phyloP scores from a whole-genome alignment of 257 asterid species.

The Thymus mandschuricus region DNA sequence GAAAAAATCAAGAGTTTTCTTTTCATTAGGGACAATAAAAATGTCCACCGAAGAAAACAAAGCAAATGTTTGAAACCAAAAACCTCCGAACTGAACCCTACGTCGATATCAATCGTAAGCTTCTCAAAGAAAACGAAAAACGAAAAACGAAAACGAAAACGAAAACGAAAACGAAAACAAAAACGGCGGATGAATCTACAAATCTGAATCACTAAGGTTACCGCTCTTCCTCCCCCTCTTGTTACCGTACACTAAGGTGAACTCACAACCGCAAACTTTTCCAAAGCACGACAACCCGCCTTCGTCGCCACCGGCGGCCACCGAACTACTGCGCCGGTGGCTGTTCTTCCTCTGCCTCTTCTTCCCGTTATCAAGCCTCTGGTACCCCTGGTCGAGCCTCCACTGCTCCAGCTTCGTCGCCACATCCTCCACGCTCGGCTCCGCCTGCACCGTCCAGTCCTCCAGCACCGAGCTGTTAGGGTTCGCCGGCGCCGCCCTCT shows the following conservation, averaged over 20 bases:
- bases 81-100: background rate
- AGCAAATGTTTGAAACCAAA: background rate
- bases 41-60: background rate
- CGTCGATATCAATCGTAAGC: background rate
- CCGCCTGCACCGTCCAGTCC: constrained; percentile 49
- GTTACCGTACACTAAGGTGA: constrained; percentile 45
- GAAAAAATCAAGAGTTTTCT: background rate
- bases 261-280: constrained; percentile 51
- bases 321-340: constrained; percentile 23
- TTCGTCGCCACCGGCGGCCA: background rate
- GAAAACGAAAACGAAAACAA: background rate
- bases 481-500: constrained; percentile 37
- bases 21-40: background rate
- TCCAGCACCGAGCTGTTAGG: constrained; percentile 49
- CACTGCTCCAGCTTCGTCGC: constrained; percentile 42
- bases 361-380: constrained; percentile 26
- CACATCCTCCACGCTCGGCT: constrained; percentile 36
- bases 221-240: constrained; percentile 29
- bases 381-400: constrained; percentile 40
- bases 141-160: too few relatives aligned
- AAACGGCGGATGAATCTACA: constrained; percentile 1
- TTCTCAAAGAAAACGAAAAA: background rate
- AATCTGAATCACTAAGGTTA: constrained; percentile 29
- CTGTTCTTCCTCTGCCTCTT: constrained; percentile 15
- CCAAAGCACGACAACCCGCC: constrained; percentile 56